phyloP scores from a whole-genome alignment of 169 alveolate genomes.

The Eimeria tenella region DNA sequence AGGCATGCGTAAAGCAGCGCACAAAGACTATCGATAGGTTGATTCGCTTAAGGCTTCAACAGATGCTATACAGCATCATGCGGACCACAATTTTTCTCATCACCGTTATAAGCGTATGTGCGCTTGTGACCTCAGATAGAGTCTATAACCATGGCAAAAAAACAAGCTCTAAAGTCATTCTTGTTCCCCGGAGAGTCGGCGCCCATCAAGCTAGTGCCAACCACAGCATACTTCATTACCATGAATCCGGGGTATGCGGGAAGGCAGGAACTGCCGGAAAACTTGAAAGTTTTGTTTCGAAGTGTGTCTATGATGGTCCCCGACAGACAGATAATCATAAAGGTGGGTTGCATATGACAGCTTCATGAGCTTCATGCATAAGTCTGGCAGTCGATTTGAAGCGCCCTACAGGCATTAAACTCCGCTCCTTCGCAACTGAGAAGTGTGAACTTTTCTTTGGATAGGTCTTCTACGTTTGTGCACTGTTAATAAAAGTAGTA shows the following conservation, averaged over 20 bases:
- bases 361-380: too few relatives aligned
- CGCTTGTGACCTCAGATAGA: conserved; percentile 82
- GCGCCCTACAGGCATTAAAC: too few relatives aligned
- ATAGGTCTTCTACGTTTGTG: too few relatives aligned
- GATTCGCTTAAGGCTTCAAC: too few relatives aligned
- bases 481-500: too few relatives aligned
- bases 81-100: too few relatives aligned
- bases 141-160: conserved; percentile 94
- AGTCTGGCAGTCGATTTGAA: too few relatives aligned
- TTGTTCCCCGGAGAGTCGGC: conserved; percentile 94
- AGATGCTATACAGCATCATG: too few relatives aligned
- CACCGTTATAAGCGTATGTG: not conserved
- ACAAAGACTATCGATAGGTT: too few relatives aligned
- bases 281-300: conserved; percentile 95
- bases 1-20: not conserved
- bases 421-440: too few relatives aligned
- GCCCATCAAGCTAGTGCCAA: conserved; percentile 89
- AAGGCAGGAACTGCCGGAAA: conserved; percentile 96
- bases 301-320: conserved; percentile 98
- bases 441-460: too few relatives aligned
- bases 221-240: conserved; percentile 95
- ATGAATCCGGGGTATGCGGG: conserved; percentile 98
- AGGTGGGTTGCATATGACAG: conserved; percentile 69
- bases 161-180: conserved; percentile 90
- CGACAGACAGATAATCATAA: conserved; percentile 95